Base-by-base conservation (phyloP, 1,284 basidiomycete genomes). In the Laetiporus sulphureus region DNA sequence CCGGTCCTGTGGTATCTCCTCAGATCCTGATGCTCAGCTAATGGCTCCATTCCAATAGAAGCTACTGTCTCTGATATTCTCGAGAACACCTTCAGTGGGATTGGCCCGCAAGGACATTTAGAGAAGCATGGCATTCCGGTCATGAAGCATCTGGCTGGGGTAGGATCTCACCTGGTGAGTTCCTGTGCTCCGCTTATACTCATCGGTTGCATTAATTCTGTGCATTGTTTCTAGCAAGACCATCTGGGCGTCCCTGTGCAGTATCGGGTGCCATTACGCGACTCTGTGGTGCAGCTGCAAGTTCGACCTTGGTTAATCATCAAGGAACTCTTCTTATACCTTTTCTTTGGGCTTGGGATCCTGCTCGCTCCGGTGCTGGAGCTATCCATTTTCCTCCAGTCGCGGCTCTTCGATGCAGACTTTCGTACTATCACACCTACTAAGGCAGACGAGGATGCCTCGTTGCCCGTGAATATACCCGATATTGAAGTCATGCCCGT, bases 401-500 rank as follows among this genome's bases (percentile, higher is more conserved):
- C 47, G 11, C 42, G 33, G 4, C 50, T 61, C 2, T 51, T 67
- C 5, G 55, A 56, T 41, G 38, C 46, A 8, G 27, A 36, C 7
- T 49, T 45, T n/a, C 48, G 52, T 22, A 52, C 54, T 41, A 46
- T 48, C 11, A 25, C 45, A 5, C 27, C 49, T 13, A 47, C 52
- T 3, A 44, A 42, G 8, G 57, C 59, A 27, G 41, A 38, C 16
- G 10, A 36, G 16, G 16, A 34, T 20, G 18, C 20, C 22, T 27
- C 23, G n/a, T 4, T 33, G 11, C 16, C 36, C 31, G 22, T 39
- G 8, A 38, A 32, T 16, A 10, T 62, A 12, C 62, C 64, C 7
- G 64, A 67, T 44, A 54, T 64, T 40, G 64, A 66, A 46, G 48
- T 66, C 36, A 63, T 65, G 54, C 51, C 58, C n/a, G n/a, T n/a